A percentile compares a stretch with the other conserved stretches of the same genome.
These are phyloP conservation scores for Conringia planisiliqua DNA, from an alignment of 345 rosid species.

Conservation along the genomic window DNA sequence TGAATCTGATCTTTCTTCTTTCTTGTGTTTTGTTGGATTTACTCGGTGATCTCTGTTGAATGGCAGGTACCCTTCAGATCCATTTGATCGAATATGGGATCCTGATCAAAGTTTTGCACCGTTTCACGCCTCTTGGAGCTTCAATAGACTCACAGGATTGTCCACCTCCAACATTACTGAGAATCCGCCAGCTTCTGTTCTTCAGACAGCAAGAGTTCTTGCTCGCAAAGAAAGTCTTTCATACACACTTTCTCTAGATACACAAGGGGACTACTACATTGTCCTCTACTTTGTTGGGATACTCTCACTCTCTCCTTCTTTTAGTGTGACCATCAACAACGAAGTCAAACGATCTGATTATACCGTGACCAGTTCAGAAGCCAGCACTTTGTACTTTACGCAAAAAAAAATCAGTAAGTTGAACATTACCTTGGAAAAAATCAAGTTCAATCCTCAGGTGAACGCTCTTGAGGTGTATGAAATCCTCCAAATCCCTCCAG, in stretches of 20 bases:
- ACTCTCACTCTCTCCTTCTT: slow-evolving; percentile 70
- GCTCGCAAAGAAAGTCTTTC: slow-evolving; percentile 52
- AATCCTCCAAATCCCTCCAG: slow-evolving; percentile 58
- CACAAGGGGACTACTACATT: slow-evolving; percentile 53
- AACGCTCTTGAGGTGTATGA: slow-evolving; percentile 73
- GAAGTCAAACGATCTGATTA: slow-evolving; percentile 47
- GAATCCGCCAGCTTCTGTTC: slow-evolving; percentile 65
- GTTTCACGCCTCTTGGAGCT: slow-evolving; percentile 46
- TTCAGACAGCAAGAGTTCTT: slow-evolving; percentile 71
- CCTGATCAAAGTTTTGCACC: slow-evolving; percentile 62
- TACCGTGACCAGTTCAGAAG: slow-evolving; percentile 48
- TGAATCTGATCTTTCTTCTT: not conserved
- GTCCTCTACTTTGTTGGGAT: slow-evolving; percentile 82
- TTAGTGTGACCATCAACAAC: slow-evolving; percentile 57
- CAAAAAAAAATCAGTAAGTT: slow-evolving; percentile 43
- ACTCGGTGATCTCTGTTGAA: not conserved
- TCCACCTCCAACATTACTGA: slow-evolving; percentile 44
- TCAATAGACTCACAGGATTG: slow-evolving; percentile 34
- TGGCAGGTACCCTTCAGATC: slow-evolving; percentile 77
- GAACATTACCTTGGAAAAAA: slow-evolving; percentile 60
- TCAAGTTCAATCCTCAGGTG: slow-evolving; percentile 59
- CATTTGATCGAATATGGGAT: slow-evolving; percentile 88
- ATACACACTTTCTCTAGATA: slow-evolving; percentile 49
- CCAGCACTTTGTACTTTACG: slow-evolving; percentile 45
- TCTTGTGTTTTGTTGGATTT: not conserved